phyloP scores from a whole-genome alignment of 1,284 basidiomycete species.

The Tilletiopsis washingtonensis region DNA sequence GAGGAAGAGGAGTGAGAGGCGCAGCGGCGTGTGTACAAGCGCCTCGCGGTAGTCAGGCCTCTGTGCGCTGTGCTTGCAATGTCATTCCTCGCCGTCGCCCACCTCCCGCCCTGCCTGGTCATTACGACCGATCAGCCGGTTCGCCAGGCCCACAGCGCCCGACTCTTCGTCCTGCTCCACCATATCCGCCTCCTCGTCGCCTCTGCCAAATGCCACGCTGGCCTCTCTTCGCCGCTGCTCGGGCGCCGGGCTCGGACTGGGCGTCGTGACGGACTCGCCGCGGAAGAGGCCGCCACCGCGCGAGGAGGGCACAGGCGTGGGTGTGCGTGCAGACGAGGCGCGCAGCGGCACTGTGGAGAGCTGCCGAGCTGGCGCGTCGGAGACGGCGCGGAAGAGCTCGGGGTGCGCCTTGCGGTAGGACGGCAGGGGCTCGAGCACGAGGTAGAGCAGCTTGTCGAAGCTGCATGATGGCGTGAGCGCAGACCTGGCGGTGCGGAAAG shows the following conservation, averaged over 20 bases:
- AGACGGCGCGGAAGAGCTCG: background rate
- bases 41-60: no score
- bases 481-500: background rate
- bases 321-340: background rate
- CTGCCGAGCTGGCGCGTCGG: background rate
- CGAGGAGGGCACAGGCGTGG: background rate
- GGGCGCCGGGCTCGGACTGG: background rate
- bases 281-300: no score
- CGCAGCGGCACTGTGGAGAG: background rate
- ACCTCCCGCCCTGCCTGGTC: no score
- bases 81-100: no score
- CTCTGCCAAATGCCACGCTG: background rate
- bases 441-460: background rate
- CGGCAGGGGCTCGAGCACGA: background rate
- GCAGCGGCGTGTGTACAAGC: no score
- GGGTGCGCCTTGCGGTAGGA: background rate
- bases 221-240: background rate
- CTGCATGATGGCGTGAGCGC: no score
- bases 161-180: background rate
- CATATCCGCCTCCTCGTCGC: background rate
- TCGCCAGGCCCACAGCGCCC: background rate
- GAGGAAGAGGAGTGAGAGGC: no score
- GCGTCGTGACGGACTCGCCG: no score
- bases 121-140: no score
- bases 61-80: no score